Base-by-base conservation (phyloP, 306 rosid species). In the Geum urbanum region DNA sequence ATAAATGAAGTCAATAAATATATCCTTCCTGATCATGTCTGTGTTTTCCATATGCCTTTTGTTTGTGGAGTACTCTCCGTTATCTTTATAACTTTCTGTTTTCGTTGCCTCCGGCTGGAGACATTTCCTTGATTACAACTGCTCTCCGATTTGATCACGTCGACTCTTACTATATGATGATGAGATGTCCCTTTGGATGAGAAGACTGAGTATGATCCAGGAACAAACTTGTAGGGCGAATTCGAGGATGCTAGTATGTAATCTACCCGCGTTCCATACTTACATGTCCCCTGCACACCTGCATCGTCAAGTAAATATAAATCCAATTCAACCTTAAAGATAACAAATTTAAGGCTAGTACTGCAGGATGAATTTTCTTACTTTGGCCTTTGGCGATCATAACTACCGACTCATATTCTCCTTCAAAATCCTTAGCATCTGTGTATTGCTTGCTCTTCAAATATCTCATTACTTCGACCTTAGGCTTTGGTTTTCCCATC, bases 351-450 rank as follows among this genome's bases (percentile, higher is more conserved):
- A 59, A 39, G 61, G 48, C 22, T 14, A 51, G n/a, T 6, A 27
- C 51, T 3, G 37, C 37, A n/a, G 54, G 43, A 22, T 20, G 3
- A 61, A 61, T 24, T 70, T 60, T 74, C 35, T 7, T 88, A 94
- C 98, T 94, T 88, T 94, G 98, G 74, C 98, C 98, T 72, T 94
- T 95, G 89, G 97, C 97, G 68, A 95, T 86, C 95, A 95, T 86
- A 56, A 95, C 97, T 40, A 95, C 99, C 0, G 99, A 82, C 19
- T 78, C 86, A 20, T 84, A 89, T 71, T 89, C 97, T 67, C 97
- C 97, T 19, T 87, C 91, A 62, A 79, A 87, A 69, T 81, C 86
- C 80, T 87, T 91, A 10, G 96, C 87, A 82, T 91, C 96, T 63
- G 86, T 77, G 56, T 88, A 91, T 5, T 86, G 86, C 77, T 88